A percentile compares a stretch with the other conserved stretches of the same genome.
These are phyloP conservation scores for Tuber umbilicatum DNA, from an alignment of 495 filamentous ascomycete species.

Conservation along the genomic window DNA sequence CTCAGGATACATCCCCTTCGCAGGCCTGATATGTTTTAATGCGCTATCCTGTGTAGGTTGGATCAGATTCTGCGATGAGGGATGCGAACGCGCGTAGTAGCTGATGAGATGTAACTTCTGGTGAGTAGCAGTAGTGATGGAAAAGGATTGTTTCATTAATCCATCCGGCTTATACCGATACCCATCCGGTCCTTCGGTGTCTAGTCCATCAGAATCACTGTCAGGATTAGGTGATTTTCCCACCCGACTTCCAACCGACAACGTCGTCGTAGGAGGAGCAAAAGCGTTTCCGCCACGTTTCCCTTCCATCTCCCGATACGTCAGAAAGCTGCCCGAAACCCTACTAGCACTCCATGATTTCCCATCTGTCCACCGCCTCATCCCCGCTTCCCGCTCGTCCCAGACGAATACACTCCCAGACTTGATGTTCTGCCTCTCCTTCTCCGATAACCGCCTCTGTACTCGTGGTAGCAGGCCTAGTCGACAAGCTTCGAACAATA, in stretches of 20 bases:
- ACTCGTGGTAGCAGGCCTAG: conserved; percentile 84
- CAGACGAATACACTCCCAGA: conserved; percentile 97
- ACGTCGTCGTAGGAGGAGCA: conserved; percentile 49
- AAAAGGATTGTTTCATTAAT: conserved; percentile 98
- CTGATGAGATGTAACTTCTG: conserved; percentile 96
- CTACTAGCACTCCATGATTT: conserved; percentile 99
- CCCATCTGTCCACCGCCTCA: conserved; percentile 97
- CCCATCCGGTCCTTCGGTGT: conserved; percentile 84
- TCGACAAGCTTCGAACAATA: conserved; percentile 93
- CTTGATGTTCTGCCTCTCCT: conserved; percentile 87
- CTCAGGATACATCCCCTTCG: conserved; percentile 93
- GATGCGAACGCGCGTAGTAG: conserved; percentile 77
- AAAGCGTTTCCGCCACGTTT: conserved; percentile 68
- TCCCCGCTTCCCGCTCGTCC: conserved; percentile 97
- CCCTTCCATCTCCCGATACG: conserved; percentile 97
- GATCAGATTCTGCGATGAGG: conserved; percentile 58
- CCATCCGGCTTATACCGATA: conserved; percentile 97
- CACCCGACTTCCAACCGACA: conserved; percentile 46
- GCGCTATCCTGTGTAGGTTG: conserved; percentile 72
- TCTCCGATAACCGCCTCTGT: conserved; percentile 88
- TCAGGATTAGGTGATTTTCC: conserved; percentile 77
- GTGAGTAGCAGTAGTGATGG: conserved; percentile 82
- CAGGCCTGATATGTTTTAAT: conserved; percentile 75
- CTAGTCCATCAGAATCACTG: conserved; percentile 73
- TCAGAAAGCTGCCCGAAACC: conserved; percentile 94